Evolutionary conservation across 805 yeast species (phyloP), one percentile per base, ranked within the genome.

Genomic region (Saturnispora quitensis): DNA sequence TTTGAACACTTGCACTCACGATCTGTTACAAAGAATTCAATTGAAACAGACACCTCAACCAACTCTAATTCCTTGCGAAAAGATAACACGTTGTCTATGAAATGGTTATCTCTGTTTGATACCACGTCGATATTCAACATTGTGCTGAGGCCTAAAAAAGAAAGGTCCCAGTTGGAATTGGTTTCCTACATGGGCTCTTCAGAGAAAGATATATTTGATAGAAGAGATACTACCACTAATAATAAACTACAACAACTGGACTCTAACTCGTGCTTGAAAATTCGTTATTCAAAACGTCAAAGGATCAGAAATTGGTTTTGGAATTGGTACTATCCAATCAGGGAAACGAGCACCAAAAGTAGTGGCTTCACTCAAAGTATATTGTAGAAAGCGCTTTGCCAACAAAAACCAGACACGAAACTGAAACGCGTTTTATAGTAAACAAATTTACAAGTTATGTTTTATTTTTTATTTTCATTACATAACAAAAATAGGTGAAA

Each of bases 251-350:
- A 5, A 7, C 17, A 5, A 22, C 5, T 40, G n/a, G n/a, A 40
- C 24, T 40, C 44, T 22, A 45, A 31, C 24, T 17, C 27, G 47
- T 12, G 31, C 9, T 18, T 22, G 10, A 22, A 20, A 33, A 45
- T 20, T 5, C 13, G 24, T 12, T 18, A 38, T 38, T 18, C 42
- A 10, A 38, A n/a, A 8, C 24, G 42, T 38, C 27, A 25, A 45
- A 45, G 20, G 20, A 1, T 31, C 24, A 20, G 8, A 17, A n/a
- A 45, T 24, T 36, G 49, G 43, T 36, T 46, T 36, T 46, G 49
- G 49, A 46, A 46, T n/a, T 36, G 33, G 20, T 28, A 17, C 34
- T 46, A 46, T 36, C 49, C 49, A 18, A 40, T 45, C 7, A 31
- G 17, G 13, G 38, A 13, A 9, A 17, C 12, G 5, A 20, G 7